Percentiles rank a stretch among this genome's conserved stretches.
phyloP scores from a whole-genome alignment of 805 yeast genomes.

The Cyberlindnera maritima region DNA sequence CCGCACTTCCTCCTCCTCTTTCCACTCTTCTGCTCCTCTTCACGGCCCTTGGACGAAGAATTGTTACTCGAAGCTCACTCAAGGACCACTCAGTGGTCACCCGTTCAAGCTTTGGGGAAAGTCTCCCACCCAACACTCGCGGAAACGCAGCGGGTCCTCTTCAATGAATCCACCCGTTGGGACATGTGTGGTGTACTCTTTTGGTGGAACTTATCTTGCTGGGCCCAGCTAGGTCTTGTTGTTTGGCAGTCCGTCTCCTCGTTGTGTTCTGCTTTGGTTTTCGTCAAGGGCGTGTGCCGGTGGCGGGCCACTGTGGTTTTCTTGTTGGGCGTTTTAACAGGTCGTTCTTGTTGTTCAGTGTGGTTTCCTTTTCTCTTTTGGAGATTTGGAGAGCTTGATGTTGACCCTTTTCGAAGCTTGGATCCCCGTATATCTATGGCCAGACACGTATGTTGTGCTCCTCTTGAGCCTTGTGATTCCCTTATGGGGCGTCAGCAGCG shows the following conservation, averaged over 20 bases:
- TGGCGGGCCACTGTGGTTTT: slow-evolving; percentile 9
- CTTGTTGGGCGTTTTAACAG: background rate
- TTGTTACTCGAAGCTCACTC: slow-evolving; percentile 72
- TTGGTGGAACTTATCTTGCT: slow-evolving; percentile 4
- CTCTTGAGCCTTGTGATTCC: slow-evolving; percentile 25
- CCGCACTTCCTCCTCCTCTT: background rate
- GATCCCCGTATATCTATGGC: slow-evolving; percentile 3
- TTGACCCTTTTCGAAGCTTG: slow-evolving; percentile 3
- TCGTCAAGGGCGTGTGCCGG: slow-evolving; percentile 6
- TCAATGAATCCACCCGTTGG: slow-evolving; percentile 14
- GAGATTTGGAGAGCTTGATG: slow-evolving; percentile 1
- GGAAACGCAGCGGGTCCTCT: slow-evolving; percentile 53
- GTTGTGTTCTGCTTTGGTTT: background rate
- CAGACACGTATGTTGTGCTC: slow-evolving; percentile 19
- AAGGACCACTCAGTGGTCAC: slow-evolving; percentile 35
- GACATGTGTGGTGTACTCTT: slow-evolving; percentile 3
- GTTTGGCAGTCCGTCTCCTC: background rate
- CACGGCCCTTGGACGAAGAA: slow-evolving; percentile 62
- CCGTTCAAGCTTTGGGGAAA: slow-evolving; percentile 75
- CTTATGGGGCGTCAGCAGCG: slow-evolving; percentile 5
- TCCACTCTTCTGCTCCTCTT: background rate
- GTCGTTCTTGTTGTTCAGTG: background rate
- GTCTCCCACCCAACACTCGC: slow-evolving; percentile 75
- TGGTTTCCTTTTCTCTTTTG: background rate
- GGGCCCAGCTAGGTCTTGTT: slow-evolving; percentile 4